Evolutionary conservation across 208 protist genomes (phyloP), one percentile per base, ranked within the genome.

Genomic region (Leishmania arabica): DNA sequence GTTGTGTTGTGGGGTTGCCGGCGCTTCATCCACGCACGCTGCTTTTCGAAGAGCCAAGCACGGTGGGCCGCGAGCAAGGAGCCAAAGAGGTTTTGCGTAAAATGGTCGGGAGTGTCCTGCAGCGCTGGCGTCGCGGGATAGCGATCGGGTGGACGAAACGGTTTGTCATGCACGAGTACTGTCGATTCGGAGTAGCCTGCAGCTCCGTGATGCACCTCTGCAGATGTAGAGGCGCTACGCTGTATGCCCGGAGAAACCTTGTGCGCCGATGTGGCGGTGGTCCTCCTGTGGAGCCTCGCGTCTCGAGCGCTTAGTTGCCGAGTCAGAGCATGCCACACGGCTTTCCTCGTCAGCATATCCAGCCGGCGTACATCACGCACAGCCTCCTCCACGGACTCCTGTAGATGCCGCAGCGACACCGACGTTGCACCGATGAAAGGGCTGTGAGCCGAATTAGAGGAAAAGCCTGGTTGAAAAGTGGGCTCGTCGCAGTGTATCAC

Each of bases 241-340:
- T 17, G 69, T 3, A 21, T 8, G 17, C 69, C 42, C 31, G 69
- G 45, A 54, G 69, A 73, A 15, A 73, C 69, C 69, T 73, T 73
- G 17, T 37, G 34, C 7, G 27, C 75, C 5, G 21, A 24, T 53
- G 60, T 34, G 6, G 53, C 47, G 37, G 54, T 9, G 27, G 40
- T 6, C 73, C 51, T 34, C 27, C 9, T 24, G 19, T n/a, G 73
- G 24, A n/a, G 64, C 3, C 66, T 54, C 31, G 69, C 19, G 6
- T 47, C 72, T 51, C 72, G 51, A 76, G 72, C 6, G 53, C 37
- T 19, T 7, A 40, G 11, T 8, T 68, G 54, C 40, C 79, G 76
- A 5, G 78, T 86, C n/a, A 95, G 71, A 53, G 83, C 81, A 58
- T 94, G 86, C 90, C 90, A 95, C 42, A 93, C 90, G 2, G 92